A percentile compares a stretch with the other conserved stretches of the same genome.
phyloP scores from a whole-genome alignment of 1,284 basidiomycete genomes.

The Vanrija sp. region DNA sequence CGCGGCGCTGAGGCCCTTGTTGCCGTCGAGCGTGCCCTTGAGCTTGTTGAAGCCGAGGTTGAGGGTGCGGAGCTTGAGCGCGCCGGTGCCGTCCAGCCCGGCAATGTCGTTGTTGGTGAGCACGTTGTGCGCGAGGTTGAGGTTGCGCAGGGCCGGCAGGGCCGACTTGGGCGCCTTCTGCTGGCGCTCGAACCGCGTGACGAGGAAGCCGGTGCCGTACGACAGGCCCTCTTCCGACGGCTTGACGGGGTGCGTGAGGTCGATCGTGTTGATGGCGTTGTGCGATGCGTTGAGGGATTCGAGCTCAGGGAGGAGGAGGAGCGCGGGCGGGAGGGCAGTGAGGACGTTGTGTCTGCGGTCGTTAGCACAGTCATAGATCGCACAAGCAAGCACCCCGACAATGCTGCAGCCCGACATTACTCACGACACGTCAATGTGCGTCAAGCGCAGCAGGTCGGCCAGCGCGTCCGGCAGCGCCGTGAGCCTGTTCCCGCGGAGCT shows the following conservation, averaged over 20 bases:
- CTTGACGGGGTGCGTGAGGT: constrained; percentile 32
- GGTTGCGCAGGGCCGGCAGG: constrained; percentile 29
- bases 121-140: constrained; percentile 37
- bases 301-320: constrained; percentile 44
- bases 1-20: constrained; percentile 15
- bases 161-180: constrained; percentile 21
- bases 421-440: constrained; percentile 42
- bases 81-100: constrained; percentile 13
- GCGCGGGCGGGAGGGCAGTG: constrained; percentile 30
- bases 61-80: constrained; percentile 24
- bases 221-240: constrained; percentile 40
- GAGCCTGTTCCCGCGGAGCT: constrained; percentile 39
- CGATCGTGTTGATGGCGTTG: constrained; percentile 36
- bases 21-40: constrained; percentile 25
- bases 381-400: background rate
- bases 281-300: constrained; percentile 39
- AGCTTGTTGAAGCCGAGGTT: constrained; percentile 36
- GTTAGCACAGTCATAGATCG: background rate
- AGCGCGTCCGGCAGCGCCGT: constrained; percentile 34
- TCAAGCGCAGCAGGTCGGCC: constrained; percentile 44
- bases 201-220: constrained; percentile 44
- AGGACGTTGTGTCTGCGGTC: constrained; percentile 35
- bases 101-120: constrained; percentile 25
- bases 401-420: constrained; percentile 3
- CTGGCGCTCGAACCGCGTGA: constrained; percentile 36